These are phyloP conservation scores for Yueomyces sp. DNA, from an alignment of 1,139 yeast genomes.

Conservation along the genomic window DNA sequence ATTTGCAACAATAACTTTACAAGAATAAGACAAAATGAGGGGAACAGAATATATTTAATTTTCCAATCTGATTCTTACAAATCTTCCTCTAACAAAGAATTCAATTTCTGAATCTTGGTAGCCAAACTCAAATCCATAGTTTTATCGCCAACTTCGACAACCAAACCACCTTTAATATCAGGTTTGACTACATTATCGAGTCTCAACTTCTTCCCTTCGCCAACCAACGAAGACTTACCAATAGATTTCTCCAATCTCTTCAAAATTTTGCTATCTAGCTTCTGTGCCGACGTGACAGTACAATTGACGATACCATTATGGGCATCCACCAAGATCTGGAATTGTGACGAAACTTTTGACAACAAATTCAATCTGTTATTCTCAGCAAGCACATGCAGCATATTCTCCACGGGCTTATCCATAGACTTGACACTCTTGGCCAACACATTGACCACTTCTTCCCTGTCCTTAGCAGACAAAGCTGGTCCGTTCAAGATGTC, in stretches of 20 bases:
- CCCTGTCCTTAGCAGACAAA: conserved; percentile 63
- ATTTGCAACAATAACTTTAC: too few relatives aligned
- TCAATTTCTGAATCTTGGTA: conserved; percentile 74
- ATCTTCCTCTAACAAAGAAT: conserved; percentile 77
- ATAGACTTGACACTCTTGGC: conserved; percentile 32
- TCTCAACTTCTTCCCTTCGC: conserved; percentile 75
- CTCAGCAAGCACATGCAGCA: conserved; percentile 77
- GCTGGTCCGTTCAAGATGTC: conserved; percentile 72
- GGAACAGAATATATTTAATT: too few relatives aligned
- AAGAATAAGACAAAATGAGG: too few relatives aligned
- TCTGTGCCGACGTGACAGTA: conserved; percentile 76
- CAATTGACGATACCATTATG: conserved; percentile 89
- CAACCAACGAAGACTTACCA: conserved; percentile 68
- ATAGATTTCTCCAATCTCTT: conserved; percentile 72
- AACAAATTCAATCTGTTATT: conserved; percentile 83
- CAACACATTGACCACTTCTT: conserved; percentile 50
- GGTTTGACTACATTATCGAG: conserved; percentile 75
- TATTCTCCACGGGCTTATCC: conserved; percentile 53
- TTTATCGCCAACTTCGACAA: conserved; percentile 94
- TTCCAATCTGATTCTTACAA: too few relatives aligned
- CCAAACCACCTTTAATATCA: conserved; percentile 88
- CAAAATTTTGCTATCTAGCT: conserved; percentile 73
- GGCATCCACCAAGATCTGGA: conserved; percentile 72
- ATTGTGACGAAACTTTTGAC: conserved; percentile 55
- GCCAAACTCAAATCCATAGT: conserved; percentile 89